These are phyloP conservation scores for Eudorina sp. DNA, from an alignment of 139 green algal species.

Conservation along the genomic window DNA sequence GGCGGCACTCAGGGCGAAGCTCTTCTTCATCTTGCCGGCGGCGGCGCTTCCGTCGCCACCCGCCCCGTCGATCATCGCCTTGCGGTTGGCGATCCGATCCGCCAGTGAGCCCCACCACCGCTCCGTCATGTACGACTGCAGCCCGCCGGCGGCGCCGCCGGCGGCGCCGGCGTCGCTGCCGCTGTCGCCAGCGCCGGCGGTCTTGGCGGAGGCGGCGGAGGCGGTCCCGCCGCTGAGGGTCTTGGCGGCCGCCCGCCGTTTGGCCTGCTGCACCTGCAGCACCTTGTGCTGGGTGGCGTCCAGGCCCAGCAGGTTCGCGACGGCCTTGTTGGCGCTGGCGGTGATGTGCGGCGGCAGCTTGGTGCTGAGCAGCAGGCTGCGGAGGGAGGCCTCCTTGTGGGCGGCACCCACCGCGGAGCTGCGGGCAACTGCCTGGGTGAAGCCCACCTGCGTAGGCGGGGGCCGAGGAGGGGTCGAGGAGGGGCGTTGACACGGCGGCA, in stretches of 20 bases:
- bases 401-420: neutral
- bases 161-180: neutral
- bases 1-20: neutral
- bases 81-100: neutral
- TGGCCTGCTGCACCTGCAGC: neutral
- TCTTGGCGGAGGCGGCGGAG: neutral
- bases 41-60: neutral
- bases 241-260: no score
- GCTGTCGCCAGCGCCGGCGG: neutral
- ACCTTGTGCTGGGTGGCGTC: neutral
- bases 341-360: neutral
- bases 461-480: neutral
- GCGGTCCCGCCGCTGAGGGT: no score
- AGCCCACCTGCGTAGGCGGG: conserved; percentile 1
- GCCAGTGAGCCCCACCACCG: neutral
- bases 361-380: neutral
- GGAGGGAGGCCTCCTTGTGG: neutral
- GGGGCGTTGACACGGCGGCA: no score
- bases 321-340: no score
- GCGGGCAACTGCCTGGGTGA: neutral
- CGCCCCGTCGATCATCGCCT: neutral
- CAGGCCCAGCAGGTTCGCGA: neutral
- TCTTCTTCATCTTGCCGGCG: neutral
- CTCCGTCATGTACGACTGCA: conserved; percentile 16
- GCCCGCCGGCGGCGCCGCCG: neutral